Base-by-base conservation (phyloP, 2,329 filamentous ascomycete species). In the Xylaria multiplex region DNA sequence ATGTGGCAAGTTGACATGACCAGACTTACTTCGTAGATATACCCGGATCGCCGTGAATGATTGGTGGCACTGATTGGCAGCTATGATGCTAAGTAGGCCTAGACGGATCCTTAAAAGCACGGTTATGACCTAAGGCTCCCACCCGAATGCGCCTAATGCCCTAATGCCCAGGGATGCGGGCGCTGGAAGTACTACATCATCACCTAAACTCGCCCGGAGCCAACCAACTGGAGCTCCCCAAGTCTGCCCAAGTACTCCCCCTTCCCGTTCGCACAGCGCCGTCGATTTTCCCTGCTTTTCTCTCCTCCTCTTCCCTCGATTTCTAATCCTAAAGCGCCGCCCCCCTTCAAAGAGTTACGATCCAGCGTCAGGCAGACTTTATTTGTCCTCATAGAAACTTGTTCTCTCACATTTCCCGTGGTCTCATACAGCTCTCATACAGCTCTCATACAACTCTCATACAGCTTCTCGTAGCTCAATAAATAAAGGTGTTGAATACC, bases 101-200 rank as follows among this genome's bases (percentile, higher is more conserved):
- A 16, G 40, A 48, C 14, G 35, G 13, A 22, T 43, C 19, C 22
- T 59, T 67, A 62, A 65, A 67, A 56, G 48, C 5, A 65, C 48
- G 65, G 59, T 63, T 56, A 69, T 64, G 62, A 68, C 62, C 62
- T 67, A 69, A 65, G 48, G 40, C 61, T 50, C 52, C 52, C 59
- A 27, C 57, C 42, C 32, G 22, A 40, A 42, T 27, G 40, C 50
- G 40, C 57, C 67, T 64, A 64, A 59, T 37, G 60, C 53, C 45
- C 32, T 13, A 24, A 32, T 8, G 35, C 22, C 37, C 53, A 40
- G 50, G 50, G 50, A 53, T 48, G 40, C 56, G 53, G 40, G 57
- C 42, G 32, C 67, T 67, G 62, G 68, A 66, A 61, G 46, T 59
- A 63, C 66, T 66, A 68, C 68, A 68, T 68, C 66, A 66, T 66